Conservation (phyloP, 208 protist genomes). For the Trypanosoma congolense region DNA sequence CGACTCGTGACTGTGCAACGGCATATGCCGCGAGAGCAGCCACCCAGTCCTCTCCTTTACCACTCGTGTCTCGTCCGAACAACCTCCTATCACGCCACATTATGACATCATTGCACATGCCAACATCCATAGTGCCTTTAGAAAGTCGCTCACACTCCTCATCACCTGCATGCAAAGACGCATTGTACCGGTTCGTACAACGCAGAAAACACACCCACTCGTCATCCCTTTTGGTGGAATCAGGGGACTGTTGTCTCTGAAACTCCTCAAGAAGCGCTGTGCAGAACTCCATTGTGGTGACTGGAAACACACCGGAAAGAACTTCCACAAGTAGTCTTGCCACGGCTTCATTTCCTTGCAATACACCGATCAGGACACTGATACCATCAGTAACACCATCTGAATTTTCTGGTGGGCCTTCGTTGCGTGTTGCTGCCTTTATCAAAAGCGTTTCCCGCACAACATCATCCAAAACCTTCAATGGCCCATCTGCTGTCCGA, state of each 20-base stretch:
- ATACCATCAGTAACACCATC: background rate
- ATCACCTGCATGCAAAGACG: background rate
- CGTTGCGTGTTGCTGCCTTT: background rate
- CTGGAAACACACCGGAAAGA: constrained; percentile 15
- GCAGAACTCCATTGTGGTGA: constrained; percentile 6
- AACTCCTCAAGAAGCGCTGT: background rate
- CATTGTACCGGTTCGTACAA: constrained; percentile 18
- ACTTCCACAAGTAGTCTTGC: constrained; percentile 14
- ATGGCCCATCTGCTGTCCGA: background rate
- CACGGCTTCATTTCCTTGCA: background rate
- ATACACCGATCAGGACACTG: background rate
- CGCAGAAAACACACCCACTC: constrained; percentile 15
- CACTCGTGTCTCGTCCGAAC: background rate
- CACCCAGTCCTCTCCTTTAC: constrained; percentile 9
- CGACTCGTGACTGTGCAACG: constrained; percentile 4
- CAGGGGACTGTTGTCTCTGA: background rate
- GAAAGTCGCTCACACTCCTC: constrained; percentile 3
- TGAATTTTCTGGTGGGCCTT: background rate
- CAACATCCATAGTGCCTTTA: background rate
- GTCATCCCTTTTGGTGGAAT: background rate
- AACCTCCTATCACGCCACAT: background rate
- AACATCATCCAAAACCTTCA: constrained; percentile 12
- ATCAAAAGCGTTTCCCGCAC: constrained; percentile 3
- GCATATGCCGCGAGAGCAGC: constrained; percentile 9
- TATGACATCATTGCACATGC: background rate